These are phyloP conservation scores for Herpotrichia juniperi DNA, from an alignment of 2,329 filamentous ascomycete species.

Conservation along the genomic window DNA sequence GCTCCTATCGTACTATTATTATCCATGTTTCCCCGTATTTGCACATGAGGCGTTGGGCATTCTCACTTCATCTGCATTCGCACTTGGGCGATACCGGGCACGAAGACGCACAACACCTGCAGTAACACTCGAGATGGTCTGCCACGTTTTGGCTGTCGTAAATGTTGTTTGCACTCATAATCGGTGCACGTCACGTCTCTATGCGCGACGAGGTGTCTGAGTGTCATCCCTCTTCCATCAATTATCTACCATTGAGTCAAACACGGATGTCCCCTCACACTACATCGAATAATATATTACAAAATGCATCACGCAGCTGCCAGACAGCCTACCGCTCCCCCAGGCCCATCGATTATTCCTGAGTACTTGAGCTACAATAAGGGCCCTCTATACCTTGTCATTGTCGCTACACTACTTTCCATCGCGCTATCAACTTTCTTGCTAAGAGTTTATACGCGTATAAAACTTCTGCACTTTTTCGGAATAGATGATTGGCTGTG, in stretches of 20 bases:
- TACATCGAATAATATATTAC: conserved; percentile 13
- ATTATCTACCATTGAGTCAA: background rate
- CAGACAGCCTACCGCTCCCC: background rate
- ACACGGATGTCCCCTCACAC: conserved; percentile 20
- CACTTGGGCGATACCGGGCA: background rate
- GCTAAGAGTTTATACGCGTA: conserved; percentile 53
- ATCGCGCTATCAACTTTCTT: conserved; percentile 49
- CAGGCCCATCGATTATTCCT: conserved; percentile 22
- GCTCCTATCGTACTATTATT: background rate
- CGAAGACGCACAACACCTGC: background rate
- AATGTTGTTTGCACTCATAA: conserved; percentile 9
- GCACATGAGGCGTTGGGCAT: background rate
- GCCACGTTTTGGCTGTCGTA: conserved; percentile 8
- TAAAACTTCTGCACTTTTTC: conserved; percentile 52
- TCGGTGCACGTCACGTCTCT: background rate
- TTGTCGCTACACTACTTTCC: conserved; percentile 48
- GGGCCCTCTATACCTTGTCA: conserved; percentile 45
- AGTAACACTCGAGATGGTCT: conserved; percentile 7
- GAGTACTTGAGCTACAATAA: conserved; percentile 42
- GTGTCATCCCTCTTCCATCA: background rate
- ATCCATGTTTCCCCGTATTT: conserved; percentile 2
- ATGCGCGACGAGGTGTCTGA: background rate
- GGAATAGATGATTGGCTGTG: conserved; percentile 59
- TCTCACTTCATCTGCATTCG: background rate
- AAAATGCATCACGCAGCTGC: conserved; percentile 31